A percentile compares a stretch with the other conserved stretches of the same genome.
These are phyloP conservation scores for Pistacia integerrima DNA, from an alignment of 345 rosid species.

Conservation along the genomic window DNA sequence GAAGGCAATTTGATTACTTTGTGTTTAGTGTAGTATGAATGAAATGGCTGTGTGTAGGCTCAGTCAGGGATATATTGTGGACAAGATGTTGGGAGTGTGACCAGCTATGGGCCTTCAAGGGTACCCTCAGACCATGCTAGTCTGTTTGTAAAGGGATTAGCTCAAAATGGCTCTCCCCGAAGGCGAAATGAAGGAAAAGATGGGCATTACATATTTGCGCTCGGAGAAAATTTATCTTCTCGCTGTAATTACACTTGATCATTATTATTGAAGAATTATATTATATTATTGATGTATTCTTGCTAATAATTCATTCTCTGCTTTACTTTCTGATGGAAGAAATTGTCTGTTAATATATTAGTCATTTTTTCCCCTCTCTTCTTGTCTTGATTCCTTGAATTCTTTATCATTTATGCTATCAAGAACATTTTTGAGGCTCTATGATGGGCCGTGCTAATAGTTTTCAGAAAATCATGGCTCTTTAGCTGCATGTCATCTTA, in stretches of 20 bases:
- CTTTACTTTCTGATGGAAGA: constrained; percentile 4
- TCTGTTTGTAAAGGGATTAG: constrained; percentile 56
- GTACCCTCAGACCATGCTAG: constrained; percentile 44
- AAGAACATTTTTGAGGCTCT: neutral
- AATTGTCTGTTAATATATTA: neutral
- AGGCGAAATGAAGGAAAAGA: constrained; percentile 80
- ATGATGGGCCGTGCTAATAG: too few species aligned
- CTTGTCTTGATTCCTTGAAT: neutral
- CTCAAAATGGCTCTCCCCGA: constrained; percentile 63
- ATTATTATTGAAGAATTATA: constrained; percentile 34
- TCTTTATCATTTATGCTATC: neutral
- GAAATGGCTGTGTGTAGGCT: constrained; percentile 66
- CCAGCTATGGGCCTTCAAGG: constrained; percentile 61
- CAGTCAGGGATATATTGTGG: constrained; percentile 60
- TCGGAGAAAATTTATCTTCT: constrained; percentile 72
- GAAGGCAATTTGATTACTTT: constrained; percentile 31
- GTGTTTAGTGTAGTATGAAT: constrained; percentile 47
- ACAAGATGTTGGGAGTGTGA: constrained; percentile 62
- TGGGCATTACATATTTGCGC: constrained; percentile 70
- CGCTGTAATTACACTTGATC: constrained; percentile 68
- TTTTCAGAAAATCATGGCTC: neutral
- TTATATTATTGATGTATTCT: constrained; percentile 12
- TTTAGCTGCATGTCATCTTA: neutral
- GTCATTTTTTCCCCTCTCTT: neutral
- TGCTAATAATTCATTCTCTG: constrained; percentile 9